phyloP scores from a whole-genome alignment of 345 rosid species.

The Populus tremula region DNA sequence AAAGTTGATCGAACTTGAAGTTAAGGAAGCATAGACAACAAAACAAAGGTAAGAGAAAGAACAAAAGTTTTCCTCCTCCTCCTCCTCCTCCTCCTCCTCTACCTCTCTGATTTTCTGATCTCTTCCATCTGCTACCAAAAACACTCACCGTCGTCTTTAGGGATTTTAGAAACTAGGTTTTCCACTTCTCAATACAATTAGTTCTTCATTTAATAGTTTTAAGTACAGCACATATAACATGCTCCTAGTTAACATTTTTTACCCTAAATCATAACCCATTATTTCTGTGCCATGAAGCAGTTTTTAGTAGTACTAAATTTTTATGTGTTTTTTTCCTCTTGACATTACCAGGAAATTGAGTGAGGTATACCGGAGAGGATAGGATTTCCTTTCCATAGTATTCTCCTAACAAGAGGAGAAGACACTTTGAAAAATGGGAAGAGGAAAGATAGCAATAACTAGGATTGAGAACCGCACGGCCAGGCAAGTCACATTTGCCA shows the following conservation, averaged over 20 bases:
- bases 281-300: not conserved
- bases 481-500: constrained; percentile 45
- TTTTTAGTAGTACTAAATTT: not conserved
- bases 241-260: not conserved
- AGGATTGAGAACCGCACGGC: constrained; percentile 44
- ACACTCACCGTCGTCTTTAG: not conserved
- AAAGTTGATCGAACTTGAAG: not conserved
- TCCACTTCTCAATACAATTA: too few relatives aligned
- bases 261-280: too few relatives aligned
- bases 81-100: too few relatives aligned
- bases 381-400: not conserved
- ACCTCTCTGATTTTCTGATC: not conserved
- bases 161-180: too few relatives aligned
- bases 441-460: constrained; percentile 43
- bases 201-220: not conserved
- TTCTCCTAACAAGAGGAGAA: not conserved
- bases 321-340: too few relatives aligned
- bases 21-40: not conserved
- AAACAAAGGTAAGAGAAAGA: not conserved
- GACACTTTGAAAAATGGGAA: constrained; percentile 28
- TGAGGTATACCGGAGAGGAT: not conserved
- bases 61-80: too few relatives aligned
- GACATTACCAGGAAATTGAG: not conserved
- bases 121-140: not conserved
- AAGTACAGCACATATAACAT: not conserved